Evolutionary conservation across 371 early-diverging fungal genomes (phyloP), one percentile per base, ranked within the genome.

Genomic region (Syncephalis fuscata): DNA sequence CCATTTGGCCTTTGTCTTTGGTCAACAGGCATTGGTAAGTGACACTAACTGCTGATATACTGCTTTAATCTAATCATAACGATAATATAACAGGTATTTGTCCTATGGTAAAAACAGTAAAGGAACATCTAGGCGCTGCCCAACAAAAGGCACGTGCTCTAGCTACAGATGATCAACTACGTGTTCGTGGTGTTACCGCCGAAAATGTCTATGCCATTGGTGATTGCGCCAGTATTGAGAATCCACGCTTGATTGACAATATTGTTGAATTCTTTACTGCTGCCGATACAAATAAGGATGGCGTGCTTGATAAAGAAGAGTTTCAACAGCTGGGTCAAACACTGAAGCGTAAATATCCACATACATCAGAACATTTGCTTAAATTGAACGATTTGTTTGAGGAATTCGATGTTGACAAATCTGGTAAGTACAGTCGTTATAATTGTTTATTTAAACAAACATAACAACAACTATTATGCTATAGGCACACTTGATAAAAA

Each of bases 181-280:
- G 85, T 20, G 74, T 88, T 20, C 61, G 77, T 46, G 82, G 80
- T 22, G 47, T 65, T 0, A 47, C 63, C 0, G 76, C 78, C 51
- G 65, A 71, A 25, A 69, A 77, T 3, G 78, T 86, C 1, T 87
- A 73, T 61, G 89, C 90, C 0, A 58, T 89, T 15, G 92, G 92
- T 17, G 92, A 92, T 58, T 92, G 92, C 60, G 82, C 89, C 2
- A 73, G 78, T 1, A 73, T 70, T 48, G 81, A 82, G 25, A 77
- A 76, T 46, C 84, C 84, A 7, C 70, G 75, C n/a, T 55, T 82
- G 32, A 49, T 72, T 10, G 60, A 67, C 9, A 61, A 62, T 23
- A 67, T 80, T 20, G 65, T 68, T 58, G 60, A 73, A 1, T 55
- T 68, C 23, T 67, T 78, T 48, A 47, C 66, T 45, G 60, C 59